Base-by-base conservation (phyloP, 164 flowering plant species). In the Amborella trichopoda region DNA sequence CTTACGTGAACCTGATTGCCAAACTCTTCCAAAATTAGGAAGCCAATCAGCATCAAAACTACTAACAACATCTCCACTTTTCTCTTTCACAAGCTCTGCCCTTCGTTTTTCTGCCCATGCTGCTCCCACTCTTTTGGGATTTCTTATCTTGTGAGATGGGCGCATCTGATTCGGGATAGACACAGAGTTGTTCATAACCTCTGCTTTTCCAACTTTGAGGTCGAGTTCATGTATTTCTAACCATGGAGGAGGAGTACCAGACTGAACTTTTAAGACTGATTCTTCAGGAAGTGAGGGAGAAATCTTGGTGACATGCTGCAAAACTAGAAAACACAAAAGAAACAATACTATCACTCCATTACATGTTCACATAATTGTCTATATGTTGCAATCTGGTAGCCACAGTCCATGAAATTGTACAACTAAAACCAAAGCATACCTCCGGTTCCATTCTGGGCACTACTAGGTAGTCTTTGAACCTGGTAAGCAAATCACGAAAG, bases 231-330 rank as follows among this genome's bases (percentile, higher is more conserved):
- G 38, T 48, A 54, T 59, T 46, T 70, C 72, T 20, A 91, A 64
- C 95, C 96, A 87, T 28, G 95, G 96, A 39, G 95, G 99, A 47
- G 82, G 80, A 55, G 83, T 95, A 63, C 94, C 99, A 61, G 91
- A 59, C 62, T 91, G 80, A 55, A 91, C 94, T 65, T 84, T 87
- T 59, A 72, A 85, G 46, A 38, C 50, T 34, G 60, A 33, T 27
- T 46, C 71, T 46, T 53, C 64, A 26, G 41, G 24, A 25, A 28
- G 26, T 26, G 54, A 8, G 9, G 61, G 58, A 53, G 68, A 64
- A 41, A 68, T 51, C 19, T 42, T 73, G 25, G 73, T 70, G 27
- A 68, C 50, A 49, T 40, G 59, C 63, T 68, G 71, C 46, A 52
- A 28, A 39, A 64, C 87, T 78, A 60, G 46, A 46, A 26, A 42